Percentiles rank a stretch among this genome's conserved stretches.
Conservation (phyloP, 352 stramenopile genomes). For the Pythium scleroteichum region DNA sequence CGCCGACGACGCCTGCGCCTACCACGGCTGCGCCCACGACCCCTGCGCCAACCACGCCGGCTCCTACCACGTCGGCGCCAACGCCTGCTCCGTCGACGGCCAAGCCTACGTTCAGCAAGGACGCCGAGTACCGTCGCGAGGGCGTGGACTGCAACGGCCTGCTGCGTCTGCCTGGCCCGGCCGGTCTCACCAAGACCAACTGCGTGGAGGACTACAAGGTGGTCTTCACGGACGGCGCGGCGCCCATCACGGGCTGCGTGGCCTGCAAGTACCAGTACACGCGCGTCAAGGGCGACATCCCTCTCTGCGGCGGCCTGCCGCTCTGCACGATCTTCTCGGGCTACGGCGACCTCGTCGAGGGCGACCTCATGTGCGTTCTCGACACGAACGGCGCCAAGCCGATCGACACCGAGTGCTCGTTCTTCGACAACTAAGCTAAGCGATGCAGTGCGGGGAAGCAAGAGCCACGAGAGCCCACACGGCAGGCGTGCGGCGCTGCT, state of each 20-base stretch:
- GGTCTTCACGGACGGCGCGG: not conserved
- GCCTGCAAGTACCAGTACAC: constrained; percentile 11
- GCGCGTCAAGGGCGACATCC: constrained; percentile 8
- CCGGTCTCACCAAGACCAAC: not conserved
- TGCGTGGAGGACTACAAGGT: constrained; percentile 16
- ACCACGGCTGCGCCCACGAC: constrained; percentile 4
- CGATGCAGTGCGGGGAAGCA: no score
- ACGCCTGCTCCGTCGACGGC: no score
- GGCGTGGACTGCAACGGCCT: constrained; percentile 8
- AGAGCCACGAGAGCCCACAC: no score
- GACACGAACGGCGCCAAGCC: constrained; percentile 21
- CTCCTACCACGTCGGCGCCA: not conserved
- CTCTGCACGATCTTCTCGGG: constrained; percentile 27
- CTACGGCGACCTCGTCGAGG: constrained; percentile 22
- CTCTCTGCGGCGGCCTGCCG: constrained; percentile 29
- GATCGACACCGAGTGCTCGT: constrained; percentile 22
- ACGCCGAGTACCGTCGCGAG: not conserved
- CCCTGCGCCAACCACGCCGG: not conserved
- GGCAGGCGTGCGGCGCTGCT: no score
- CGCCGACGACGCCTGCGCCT: not conserved
- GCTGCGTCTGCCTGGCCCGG: not conserved
- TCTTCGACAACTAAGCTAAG: constrained; percentile 25
- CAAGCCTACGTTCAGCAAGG: not conserved
- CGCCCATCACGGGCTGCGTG: not conserved
- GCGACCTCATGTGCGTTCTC: constrained; percentile 30